A percentile compares a stretch with the other conserved stretches of the same genome.
These are phyloP conservation scores for Kuraishia molischiana DNA, from an alignment of 805 yeast species.

Conservation along the genomic window DNA sequence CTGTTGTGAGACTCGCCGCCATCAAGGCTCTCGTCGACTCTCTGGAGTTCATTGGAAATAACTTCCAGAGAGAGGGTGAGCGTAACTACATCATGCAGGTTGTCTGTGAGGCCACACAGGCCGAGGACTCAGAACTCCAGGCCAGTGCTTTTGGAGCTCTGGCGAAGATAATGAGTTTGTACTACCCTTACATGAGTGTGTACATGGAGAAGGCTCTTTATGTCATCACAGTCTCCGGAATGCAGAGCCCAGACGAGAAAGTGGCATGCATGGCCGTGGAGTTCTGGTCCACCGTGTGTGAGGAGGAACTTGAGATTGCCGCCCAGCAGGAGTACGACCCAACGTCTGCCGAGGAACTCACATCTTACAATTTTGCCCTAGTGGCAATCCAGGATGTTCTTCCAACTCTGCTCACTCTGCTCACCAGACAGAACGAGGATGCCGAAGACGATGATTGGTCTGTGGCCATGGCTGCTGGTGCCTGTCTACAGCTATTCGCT, in stretches of 20 bases:
- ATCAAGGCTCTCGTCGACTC: slow-evolving; percentile 87
- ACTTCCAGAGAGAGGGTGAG: slow-evolving; percentile 90
- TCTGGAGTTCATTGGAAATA: slow-evolving; percentile 76
- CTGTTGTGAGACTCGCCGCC: slow-evolving; percentile 78
- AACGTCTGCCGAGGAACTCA: slow-evolving; percentile 33
- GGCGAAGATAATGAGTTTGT: slow-evolving; percentile 82
- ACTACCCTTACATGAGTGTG: slow-evolving; percentile 82
- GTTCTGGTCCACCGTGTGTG: slow-evolving; percentile 99
- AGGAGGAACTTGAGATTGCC: slow-evolving; percentile 82
- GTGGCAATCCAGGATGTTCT: slow-evolving; percentile 78
- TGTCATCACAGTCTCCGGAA: slow-evolving; percentile 82
- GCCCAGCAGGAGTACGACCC: slow-evolving; percentile 55
- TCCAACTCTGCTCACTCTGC: slow-evolving; percentile 72
- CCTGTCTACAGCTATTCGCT: slow-evolving; percentile 90
- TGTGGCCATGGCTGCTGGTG: slow-evolving; percentile 97
- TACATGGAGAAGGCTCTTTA: slow-evolving; percentile 97
- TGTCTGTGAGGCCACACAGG: slow-evolving; percentile 98
- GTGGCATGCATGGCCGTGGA: slow-evolving; percentile 98
- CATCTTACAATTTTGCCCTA: slow-evolving; percentile 72
- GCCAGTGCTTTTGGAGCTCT: slow-evolving; percentile 94
- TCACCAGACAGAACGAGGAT: slow-evolving; percentile 86
- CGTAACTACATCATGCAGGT: slow-evolving; percentile 97
- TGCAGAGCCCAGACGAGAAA: slow-evolving; percentile 73
- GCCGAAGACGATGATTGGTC: slow-evolving; percentile 97
- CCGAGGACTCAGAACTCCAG: slow-evolving; percentile 70